Evolutionary conservation across 2,329 filamentous ascomycete genomes (phyloP).

Genomic region (Mollisia scopiformis): DNA sequence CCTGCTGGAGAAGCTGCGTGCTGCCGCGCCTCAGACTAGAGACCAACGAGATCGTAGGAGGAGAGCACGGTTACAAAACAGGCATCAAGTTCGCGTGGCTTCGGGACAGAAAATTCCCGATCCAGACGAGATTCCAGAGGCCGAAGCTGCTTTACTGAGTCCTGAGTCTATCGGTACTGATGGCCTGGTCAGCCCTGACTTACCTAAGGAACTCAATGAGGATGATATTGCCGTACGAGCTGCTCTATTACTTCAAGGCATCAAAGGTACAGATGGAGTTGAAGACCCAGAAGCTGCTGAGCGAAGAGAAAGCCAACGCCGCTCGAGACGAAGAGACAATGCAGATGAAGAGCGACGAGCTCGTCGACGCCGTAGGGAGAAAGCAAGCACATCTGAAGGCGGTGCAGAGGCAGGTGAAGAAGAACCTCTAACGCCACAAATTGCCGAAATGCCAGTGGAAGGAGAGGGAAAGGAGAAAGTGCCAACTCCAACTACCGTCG

Average conservation of each 20-base stretch:
- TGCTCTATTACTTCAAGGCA: constrained; percentile 80
- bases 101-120: constrained; percentile 90
- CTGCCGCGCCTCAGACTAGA: constrained; percentile 85
- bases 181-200: constrained; percentile 28
- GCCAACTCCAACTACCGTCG: constrained; percentile 32
- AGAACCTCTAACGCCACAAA: constrained; percentile 9
- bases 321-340: constrained; percentile 59
- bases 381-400: constrained; percentile 44
- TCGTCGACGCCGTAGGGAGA: constrained; percentile 68
- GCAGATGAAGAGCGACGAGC: constrained; percentile 78
- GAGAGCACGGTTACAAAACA: constrained; percentile 85
- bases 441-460: constrained; percentile 11
- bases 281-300: constrained; percentile 57
- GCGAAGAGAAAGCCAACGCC: constrained; percentile 63
- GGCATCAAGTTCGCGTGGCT: constrained; percentile 86
- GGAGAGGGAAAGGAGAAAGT: constrained; percentile 24
- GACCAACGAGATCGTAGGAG: constrained; percentile 89
- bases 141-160: constrained; percentile 55
- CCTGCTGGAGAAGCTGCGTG: constrained; percentile 89
- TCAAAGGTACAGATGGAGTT: constrained; percentile 62
- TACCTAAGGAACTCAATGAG: constrained; percentile 35
- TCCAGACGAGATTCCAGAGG: constrained; percentile 61
- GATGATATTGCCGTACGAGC: constrained; percentile 85
- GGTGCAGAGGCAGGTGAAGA: constrained; percentile 1
- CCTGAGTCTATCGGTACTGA: constrained; percentile 46